phyloP scores from a whole-genome alignment of 164 flowering plant genomes.

The Akebia trifoliata region DNA sequence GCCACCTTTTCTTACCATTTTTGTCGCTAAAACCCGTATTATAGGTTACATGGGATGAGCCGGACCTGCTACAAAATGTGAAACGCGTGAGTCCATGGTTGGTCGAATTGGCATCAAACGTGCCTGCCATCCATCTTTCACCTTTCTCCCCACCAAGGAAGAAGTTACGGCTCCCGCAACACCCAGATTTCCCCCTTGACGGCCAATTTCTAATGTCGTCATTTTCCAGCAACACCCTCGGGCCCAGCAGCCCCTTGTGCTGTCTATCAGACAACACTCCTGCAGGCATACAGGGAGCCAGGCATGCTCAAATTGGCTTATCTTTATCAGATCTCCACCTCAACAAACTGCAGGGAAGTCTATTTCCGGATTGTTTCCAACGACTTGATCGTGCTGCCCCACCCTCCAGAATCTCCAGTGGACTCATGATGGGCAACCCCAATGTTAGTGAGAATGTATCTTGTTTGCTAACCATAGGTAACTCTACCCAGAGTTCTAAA shows the following conservation, averaged over 20 bases:
- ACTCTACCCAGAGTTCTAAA: conserved; percentile 32
- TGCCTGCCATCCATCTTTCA: conserved; percentile 67
- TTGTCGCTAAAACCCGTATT: too few species aligned
- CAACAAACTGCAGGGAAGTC: conserved; percentile 52
- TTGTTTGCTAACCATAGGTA: conserved; percentile 76
- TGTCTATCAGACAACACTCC: conserved; percentile 60
- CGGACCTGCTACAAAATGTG: conserved; percentile 87
- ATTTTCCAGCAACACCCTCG: conserved; percentile 54
- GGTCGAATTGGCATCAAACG: conserved; percentile 80
- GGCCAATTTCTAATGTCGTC: conserved; percentile 49
- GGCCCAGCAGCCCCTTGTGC: conserved; percentile 61
- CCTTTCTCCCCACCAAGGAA: conserved; percentile 82
- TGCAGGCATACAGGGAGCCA: conserved; percentile 99
- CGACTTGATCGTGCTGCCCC: conserved; percentile 26
- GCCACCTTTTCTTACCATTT: not conserved
- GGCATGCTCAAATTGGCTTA: conserved; percentile 85
- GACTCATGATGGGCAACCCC: conserved; percentile 19
- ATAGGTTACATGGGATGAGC: conserved; percentile 98
- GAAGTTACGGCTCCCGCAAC: conserved; percentile 62
- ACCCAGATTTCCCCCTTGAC: conserved; percentile 55
- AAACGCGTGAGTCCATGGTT: conserved; percentile 93
- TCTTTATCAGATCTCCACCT: conserved; percentile 70
- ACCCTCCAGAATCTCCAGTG: conserved; percentile 28
- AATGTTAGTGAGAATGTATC: conserved; percentile 50
- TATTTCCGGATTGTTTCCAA: conserved; percentile 43